These are phyloP conservation scores for Trichomonas vaginalis DNA, from an alignment of 208 protist genomes.

Conservation along the genomic window DNA sequence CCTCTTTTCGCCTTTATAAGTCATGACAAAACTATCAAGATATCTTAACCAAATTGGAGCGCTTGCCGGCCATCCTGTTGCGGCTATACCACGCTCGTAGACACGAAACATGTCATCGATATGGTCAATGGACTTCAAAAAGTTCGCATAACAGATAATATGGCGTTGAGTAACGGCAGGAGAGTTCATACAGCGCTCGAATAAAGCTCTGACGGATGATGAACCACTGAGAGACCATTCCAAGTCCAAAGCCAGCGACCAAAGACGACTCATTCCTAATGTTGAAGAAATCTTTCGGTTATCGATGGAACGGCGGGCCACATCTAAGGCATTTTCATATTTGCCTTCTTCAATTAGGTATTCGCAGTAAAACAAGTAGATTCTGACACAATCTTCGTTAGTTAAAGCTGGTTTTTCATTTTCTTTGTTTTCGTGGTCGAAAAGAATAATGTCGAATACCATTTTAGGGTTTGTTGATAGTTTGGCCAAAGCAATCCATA, in stretches of 20 bases:
- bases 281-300: background rate
- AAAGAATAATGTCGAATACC: background rate
- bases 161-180: background rate
- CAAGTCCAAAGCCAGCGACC: background rate
- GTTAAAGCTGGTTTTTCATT: background rate
- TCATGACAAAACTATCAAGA: background rate
- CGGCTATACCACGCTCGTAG: background rate
- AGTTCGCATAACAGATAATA: background rate
- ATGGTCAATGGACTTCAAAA: background rate
- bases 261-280: background rate
- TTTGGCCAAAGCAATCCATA: background rate
- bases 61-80: background rate
- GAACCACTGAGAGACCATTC: background rate
- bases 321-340: background rate
- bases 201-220: background rate
- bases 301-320: background rate
- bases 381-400: background rate
- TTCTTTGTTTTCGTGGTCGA: background rate
- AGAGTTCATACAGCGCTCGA: background rate
- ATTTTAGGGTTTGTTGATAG: background rate
- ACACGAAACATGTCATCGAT: slow-evolving; percentile 4
- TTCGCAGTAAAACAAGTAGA: background rate
- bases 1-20: background rate
- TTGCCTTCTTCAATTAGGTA: background rate
- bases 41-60: background rate